These are phyloP conservation scores for Mycena belliarum DNA, from an alignment of 768 basidiomycete species.

Conservation along the genomic window DNA sequence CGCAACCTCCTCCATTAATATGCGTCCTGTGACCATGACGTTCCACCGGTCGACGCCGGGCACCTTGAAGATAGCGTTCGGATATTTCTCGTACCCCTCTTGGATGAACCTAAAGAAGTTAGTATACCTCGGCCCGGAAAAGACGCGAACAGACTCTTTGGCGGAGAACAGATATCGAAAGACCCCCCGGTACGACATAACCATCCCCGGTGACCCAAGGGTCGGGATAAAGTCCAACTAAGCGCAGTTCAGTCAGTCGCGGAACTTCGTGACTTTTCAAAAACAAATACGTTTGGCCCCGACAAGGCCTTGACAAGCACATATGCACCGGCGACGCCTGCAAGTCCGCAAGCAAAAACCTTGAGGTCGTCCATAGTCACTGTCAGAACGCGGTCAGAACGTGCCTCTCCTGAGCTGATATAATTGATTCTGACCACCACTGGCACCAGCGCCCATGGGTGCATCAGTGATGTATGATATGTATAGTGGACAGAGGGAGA, in stretches of 20 bases:
- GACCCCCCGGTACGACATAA: constrained; percentile 26
- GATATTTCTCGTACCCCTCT: constrained; percentile 25
- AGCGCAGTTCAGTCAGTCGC: background rate
- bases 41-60: constrained; percentile 14
- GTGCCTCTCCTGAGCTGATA: too few species aligned
- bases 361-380: constrained; percentile 11
- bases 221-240: constrained; percentile 24
- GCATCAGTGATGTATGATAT: too few species aligned
- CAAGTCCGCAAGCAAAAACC: background rate
- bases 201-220: constrained; percentile 25
- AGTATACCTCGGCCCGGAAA: background rate
- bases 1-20: constrained; percentile 32
- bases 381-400: too few species aligned
- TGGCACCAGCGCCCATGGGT: too few species aligned
- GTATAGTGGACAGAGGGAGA: too few species aligned
- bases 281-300: constrained; percentile 10
- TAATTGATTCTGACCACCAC: too few species aligned
- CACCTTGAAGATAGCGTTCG: constrained; percentile 20
- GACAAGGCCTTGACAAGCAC: constrained; percentile 7
- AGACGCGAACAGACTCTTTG: constrained; percentile 5
- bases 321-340: background rate
- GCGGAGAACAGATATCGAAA: constrained; percentile 18
- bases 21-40: constrained; percentile 3
- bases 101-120: constrained; percentile 9
- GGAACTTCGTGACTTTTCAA: too few species aligned